phyloP scores from a whole-genome alignment of 2,329 filamentous ascomycete genomes.

The Colletotrichum musicola region DNA sequence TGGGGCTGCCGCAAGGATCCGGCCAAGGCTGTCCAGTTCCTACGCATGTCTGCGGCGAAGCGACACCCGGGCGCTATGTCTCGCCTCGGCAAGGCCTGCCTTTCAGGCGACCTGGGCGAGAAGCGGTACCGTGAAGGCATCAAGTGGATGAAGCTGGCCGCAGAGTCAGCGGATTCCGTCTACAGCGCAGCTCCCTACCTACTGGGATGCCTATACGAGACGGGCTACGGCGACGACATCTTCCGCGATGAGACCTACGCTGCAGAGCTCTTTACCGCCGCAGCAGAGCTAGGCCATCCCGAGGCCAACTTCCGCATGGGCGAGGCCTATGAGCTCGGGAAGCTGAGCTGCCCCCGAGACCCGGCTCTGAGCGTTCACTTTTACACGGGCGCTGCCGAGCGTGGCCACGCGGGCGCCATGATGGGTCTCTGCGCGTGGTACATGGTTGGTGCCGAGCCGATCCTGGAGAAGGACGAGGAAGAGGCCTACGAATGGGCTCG shows the following conservation, averaged over 20 bases:
- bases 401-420: conserved; percentile 88
- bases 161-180: conserved; percentile 89
- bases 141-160: conserved; percentile 95
- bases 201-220: conserved; percentile 88
- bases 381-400: conserved; percentile 92
- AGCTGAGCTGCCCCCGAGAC: conserved; percentile 87
- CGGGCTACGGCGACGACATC: conserved; percentile 92
- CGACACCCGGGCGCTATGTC: conserved; percentile 96
- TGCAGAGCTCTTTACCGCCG: conserved; percentile 92
- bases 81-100: conserved; percentile 88
- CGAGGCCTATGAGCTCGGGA: conserved; percentile 96
- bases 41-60: conserved; percentile 90
- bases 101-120: conserved; percentile 89
- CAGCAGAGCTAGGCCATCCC: conserved; percentile 89
- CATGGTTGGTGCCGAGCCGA: conserved; percentile 91
- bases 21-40: conserved; percentile 92
- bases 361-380: conserved; percentile 96
- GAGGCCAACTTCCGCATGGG: conserved; percentile 90
- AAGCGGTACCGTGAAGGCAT: conserved; percentile 91
- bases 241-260: conserved; percentile 93
- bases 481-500: conserved; percentile 98
- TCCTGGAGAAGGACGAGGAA: conserved; percentile 93
- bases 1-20: conserved; percentile 95
- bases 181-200: conserved; percentile 96
- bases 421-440: conserved; percentile 99